phyloP scores from a whole-genome alignment of 768 basidiomycete species.

The Saitozyma podzolica region DNA sequence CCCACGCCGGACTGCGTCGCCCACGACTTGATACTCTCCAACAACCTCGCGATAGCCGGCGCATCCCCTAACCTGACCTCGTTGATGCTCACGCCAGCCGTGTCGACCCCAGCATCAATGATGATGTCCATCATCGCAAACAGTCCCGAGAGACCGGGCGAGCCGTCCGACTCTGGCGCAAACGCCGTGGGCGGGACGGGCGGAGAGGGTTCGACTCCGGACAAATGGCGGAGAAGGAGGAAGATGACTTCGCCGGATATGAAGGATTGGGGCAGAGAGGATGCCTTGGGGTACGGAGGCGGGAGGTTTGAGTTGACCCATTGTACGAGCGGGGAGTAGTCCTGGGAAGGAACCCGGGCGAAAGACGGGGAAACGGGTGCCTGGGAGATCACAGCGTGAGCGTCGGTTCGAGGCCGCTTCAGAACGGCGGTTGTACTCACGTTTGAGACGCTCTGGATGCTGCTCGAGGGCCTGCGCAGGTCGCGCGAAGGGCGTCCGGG shows the following conservation, averaged over 20 bases:
- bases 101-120: constrained; percentile 82
- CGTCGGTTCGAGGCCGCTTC: too few species aligned
- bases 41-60: constrained; percentile 75
- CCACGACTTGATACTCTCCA: constrained; percentile 59
- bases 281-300: constrained; percentile 57
- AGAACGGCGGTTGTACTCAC: too few species aligned
- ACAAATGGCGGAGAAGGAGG: constrained; percentile 69
- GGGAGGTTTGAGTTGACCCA: constrained; percentile 91
- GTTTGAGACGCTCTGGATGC: background rate
- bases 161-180: constrained; percentile 61
- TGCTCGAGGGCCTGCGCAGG: constrained; percentile 16
- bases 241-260: constrained; percentile 71
- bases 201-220: constrained; percentile 54
- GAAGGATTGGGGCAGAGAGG: constrained; percentile 53
- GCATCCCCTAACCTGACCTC: constrained; percentile 80
- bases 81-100: constrained; percentile 90
- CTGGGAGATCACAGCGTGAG: too few species aligned
- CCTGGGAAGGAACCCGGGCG: background rate
- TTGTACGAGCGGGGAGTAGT: constrained; percentile 58
- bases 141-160: constrained; percentile 82
- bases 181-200: constrained; percentile 78
- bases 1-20: too few species aligned
- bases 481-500: constrained; percentile 20
- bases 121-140: constrained; percentile 90
- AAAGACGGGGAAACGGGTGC: too few species aligned